A percentile compares a stretch with the other conserved stretches of the same genome.
These are phyloP conservation scores for Leccinum ochraceum DNA, from an alignment of 768 basidiomycete genomes.

Conservation along the genomic window DNA sequence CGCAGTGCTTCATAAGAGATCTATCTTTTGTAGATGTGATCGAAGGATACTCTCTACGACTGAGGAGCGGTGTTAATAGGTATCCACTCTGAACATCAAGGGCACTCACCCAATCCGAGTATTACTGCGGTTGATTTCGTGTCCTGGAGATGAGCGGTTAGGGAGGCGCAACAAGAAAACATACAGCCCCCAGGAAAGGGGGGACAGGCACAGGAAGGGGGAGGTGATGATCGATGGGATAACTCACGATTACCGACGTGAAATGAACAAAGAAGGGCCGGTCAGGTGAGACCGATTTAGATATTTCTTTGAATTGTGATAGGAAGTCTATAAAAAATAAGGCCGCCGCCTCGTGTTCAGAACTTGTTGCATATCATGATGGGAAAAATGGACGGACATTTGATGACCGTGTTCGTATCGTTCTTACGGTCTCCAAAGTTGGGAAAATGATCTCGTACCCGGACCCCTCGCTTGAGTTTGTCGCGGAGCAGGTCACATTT, in stretches of 20 bases:
- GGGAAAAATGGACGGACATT: conserved; percentile 49
- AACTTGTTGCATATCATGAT: conserved; percentile 1
- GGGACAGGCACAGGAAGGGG: conserved; percentile 9
- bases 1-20: conserved; percentile 52
- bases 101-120: conserved; percentile 57
- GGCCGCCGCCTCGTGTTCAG: conserved; percentile 13
- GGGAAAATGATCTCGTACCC: conserved; percentile 67
- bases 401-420: conserved; percentile 64
- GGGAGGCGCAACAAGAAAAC: neutral
- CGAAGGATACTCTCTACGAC: conserved; percentile 76
- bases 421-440: conserved; percentile 76
- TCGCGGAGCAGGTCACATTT: conserved; percentile 73
- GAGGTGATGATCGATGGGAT: neutral
- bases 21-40: conserved; percentile 66
- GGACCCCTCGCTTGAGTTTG: conserved; percentile 67
- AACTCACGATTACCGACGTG: conserved; percentile 76
- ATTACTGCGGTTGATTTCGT: conserved; percentile 74
- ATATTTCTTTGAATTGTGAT: conserved; percentile 77
- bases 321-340: conserved; percentile 59
- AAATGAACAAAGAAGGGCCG: conserved; percentile 72
- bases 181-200: conserved; percentile 1
- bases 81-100: neutral
- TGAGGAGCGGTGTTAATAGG: conserved; percentile 22
- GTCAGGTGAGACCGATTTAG: conserved; percentile 59
- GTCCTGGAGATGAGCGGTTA: conserved; percentile 49